phyloP scores from a whole-genome alignment of 1,139 yeast genomes.

The Saccharomyces hybrid region DNA sequence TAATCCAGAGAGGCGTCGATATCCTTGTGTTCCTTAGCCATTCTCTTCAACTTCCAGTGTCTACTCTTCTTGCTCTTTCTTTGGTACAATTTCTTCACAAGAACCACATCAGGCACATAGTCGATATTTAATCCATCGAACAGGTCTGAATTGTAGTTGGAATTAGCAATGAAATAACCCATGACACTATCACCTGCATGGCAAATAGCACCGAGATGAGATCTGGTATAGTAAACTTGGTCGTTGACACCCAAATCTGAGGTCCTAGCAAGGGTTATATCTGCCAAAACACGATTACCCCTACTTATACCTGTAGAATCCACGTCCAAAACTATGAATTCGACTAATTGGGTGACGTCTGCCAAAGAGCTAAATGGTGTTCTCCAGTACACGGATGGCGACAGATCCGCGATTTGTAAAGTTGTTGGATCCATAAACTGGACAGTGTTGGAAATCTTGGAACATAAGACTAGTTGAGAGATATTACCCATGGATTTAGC shows the following conservation, averaged over 20 bases:
- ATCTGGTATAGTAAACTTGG: slow-evolving; percentile 67
- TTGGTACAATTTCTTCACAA: slow-evolving; percentile 85
- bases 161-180: slow-evolving; percentile 78
- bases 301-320: slow-evolving; percentile 82
- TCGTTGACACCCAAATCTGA: slow-evolving; percentile 81
- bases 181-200: slow-evolving; percentile 94
- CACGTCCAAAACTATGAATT: slow-evolving; percentile 83
- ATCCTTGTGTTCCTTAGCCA: slow-evolving; percentile 92
- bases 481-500: slow-evolving; percentile 85
- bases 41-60: slow-evolving; percentile 95
- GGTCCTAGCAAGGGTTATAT: slow-evolving; percentile 79
- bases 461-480: slow-evolving; percentile 74
- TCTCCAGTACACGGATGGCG: slow-evolving; percentile 78
- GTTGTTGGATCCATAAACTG: slow-evolving; percentile 85
- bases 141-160: slow-evolving; percentile 78
- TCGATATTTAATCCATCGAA: slow-evolving; percentile 58
- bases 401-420: slow-evolving; percentile 70
- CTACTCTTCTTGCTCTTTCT: slow-evolving; percentile 70
- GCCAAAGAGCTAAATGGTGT: slow-evolving; percentile 70
- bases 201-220: slow-evolving; percentile 86
- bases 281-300: slow-evolving; percentile 83
- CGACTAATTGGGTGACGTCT: slow-evolving; percentile 70
- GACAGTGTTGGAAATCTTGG: slow-evolving; percentile 67
- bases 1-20: slow-evolving; percentile 66
- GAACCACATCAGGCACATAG: slow-evolving; percentile 77